Base-by-base conservation (phyloP, 2,329 filamentous ascomycete genomes). In the Aspergillus fischeri region DNA sequence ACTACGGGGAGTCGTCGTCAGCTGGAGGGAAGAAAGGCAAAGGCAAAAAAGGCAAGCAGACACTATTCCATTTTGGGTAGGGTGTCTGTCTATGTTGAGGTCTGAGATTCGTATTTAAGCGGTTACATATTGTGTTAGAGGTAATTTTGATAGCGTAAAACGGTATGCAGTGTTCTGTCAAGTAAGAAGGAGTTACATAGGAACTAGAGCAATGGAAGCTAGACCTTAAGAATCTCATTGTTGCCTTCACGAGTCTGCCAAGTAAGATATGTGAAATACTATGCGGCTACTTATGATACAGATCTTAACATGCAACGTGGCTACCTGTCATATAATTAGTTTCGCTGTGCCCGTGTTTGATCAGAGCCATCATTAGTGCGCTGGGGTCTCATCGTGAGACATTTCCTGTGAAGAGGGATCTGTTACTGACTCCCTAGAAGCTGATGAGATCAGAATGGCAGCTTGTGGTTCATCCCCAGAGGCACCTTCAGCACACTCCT, bases 31-130 rank as follows among this genome's bases (percentile, higher is more conserved):
- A 72, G 49, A 73, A 73, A 56, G 69, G 69, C 0, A 75, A 75
- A 54, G 71, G 69, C 49, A 73, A 72, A 60, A 76, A 76, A 67
- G 74, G 74, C 21, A 75, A 76, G 62, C 73, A 74, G 55, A 70
- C 74, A 1, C 68, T 76, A 42, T 72, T 70, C 60, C 73, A 76
- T 60, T 76, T 75, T 53, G 73, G 73, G 65, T 58, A 48, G 48
- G 25, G 32, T 38, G 29, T 47, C 44, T 53, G 17, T 17, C 14
- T 29, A 14, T 28, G 3, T 32, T 6, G 10, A 42, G 25, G 49
- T 21, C 51, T 49, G 52, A 49, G 56, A 35, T 50, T 57, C 25
- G 49, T 29, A 35, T 52, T 58, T 48, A 41, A 53, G 51, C 49
- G 50, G n/a, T 56, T 51, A 53, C 21, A 49, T 47, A n/a, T 41